These are phyloP conservation scores for Harringtonia lauricola DNA, from an alignment of 2,329 filamentous ascomycete species.

Conservation along the genomic window DNA sequence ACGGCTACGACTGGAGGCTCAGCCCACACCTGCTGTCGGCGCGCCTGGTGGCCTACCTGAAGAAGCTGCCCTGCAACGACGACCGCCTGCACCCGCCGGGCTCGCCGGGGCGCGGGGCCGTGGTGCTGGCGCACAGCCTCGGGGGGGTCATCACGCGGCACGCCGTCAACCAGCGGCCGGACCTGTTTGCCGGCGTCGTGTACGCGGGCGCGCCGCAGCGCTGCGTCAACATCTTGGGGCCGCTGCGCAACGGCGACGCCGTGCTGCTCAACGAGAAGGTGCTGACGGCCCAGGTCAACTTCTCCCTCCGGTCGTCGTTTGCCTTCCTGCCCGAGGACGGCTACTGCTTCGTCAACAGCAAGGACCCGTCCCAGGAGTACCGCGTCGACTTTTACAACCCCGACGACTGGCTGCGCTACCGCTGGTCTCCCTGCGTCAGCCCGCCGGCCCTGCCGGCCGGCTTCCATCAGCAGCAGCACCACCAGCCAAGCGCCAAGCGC, in stretches of 20 bases:
- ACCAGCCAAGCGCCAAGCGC: constrained; percentile 14
- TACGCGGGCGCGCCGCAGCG: constrained; percentile 78
- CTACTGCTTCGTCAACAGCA: constrained; percentile 70
- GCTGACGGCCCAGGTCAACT: constrained; percentile 86
- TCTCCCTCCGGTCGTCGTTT: constrained; percentile 79
- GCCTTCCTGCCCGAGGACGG: constrained; percentile 78
- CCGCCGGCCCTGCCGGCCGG: constrained; percentile 49
- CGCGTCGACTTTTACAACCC: constrained; percentile 74
- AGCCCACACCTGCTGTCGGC: constrained; percentile 67
- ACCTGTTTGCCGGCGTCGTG: constrained; percentile 75
- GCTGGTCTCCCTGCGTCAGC: constrained; percentile 64
- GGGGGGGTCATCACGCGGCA: constrained; percentile 83
- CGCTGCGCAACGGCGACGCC: constrained; percentile 82
- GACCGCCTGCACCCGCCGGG: constrained; percentile 49
- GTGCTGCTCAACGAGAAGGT: constrained; percentile 83
- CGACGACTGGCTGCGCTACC: constrained; percentile 68
- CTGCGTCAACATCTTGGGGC: constrained; percentile 86
- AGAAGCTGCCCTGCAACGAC: constrained; percentile 61
- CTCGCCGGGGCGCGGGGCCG: constrained; percentile 49
- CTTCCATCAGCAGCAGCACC: no score
- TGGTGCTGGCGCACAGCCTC: constrained; percentile 76
- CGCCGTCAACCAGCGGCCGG: constrained; percentile 73
- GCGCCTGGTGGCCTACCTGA: constrained; percentile 62
- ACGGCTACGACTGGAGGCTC: constrained; percentile 90
- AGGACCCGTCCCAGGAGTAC: constrained; percentile 67